Evolutionary conservation across 2,329 filamentous ascomycete genomes (phyloP).

Genomic region (Colletotrichum sp.): DNA sequence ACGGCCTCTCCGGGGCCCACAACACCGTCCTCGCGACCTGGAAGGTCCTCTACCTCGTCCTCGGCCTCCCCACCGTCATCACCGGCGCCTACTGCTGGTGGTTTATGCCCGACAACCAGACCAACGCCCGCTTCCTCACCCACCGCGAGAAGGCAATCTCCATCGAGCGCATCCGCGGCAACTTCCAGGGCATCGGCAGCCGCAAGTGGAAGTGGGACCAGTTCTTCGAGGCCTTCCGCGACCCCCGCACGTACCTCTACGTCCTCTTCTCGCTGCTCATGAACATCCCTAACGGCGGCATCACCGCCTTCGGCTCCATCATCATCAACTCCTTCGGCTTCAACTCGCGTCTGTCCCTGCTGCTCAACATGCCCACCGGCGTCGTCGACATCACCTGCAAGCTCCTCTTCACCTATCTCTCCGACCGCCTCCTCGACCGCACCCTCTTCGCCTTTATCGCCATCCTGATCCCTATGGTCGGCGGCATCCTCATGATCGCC

Average conservation of each 20-base stretch:
- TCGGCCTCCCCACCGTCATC: constrained; percentile 30
- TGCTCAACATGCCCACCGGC: constrained; percentile 25
- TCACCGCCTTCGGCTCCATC: constrained; percentile 22
- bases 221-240: constrained; percentile 47
- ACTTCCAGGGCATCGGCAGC: constrained; percentile 57
- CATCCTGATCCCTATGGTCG: constrained; percentile 29
- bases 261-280: constrained; percentile 48
- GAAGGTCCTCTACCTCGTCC: constrained; percentile 31
- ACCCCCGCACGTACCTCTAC: constrained; percentile 59
- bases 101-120: constrained; percentile 58
- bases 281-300: constrained; percentile 26
- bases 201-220: constrained; percentile 49
- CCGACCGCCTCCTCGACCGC: constrained; percentile 28
- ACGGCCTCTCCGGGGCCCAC: constrained; percentile 23
- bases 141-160: constrained; percentile 56
- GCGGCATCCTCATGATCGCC: constrained; percentile 30
- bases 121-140: constrained; percentile 63
- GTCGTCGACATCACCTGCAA: constrained; percentile 22
- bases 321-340: constrained; percentile 25
- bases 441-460: constrained; percentile 28
- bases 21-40: constrained; percentile 20
- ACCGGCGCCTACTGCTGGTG: constrained; percentile 23
- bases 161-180: constrained; percentile 51
- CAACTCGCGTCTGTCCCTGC: constrained; percentile 4
- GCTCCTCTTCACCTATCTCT: constrained; percentile 29